phyloP scores from a whole-genome alignment of 192 early-diverging fungal species.

The Mortierella claussenii region DNA sequence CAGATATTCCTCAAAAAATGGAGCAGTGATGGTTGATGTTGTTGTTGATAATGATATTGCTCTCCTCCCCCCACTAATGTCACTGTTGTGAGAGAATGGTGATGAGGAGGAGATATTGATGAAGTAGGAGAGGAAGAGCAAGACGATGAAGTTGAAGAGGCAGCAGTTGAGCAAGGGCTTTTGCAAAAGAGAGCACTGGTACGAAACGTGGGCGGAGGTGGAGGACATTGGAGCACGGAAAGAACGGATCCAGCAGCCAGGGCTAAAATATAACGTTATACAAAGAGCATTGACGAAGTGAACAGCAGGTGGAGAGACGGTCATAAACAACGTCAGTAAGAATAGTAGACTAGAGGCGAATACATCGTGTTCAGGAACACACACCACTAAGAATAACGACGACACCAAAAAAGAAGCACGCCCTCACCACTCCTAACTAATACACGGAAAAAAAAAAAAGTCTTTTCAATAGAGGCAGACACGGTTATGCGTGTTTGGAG shows the following conservation, averaged over 20 bases:
- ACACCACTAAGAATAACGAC: too few relatives aligned
- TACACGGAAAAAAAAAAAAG: too few relatives aligned
- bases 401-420: too few relatives aligned
- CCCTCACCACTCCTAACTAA: too few relatives aligned
- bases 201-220: slow-evolving; percentile 18
- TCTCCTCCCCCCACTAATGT: neutral
- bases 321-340: too few relatives aligned
- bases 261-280: slow-evolving; percentile 11
- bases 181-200: slow-evolving; percentile 17
- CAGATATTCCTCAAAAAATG: slow-evolving; percentile 49
- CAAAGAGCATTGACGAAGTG: neutral
- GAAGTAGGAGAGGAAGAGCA: neutral
- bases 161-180: neutral
- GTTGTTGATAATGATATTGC: neutral
- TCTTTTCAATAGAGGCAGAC: too few relatives aligned
- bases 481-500: too few relatives aligned
- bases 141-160: neutral
- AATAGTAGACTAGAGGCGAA: too few relatives aligned
- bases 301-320: too few relatives aligned
- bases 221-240: slow-evolving; percentile 41
- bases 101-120: neutral
- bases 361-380: too few relatives aligned
- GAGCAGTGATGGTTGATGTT: slow-evolving; percentile 14
- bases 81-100: neutral
- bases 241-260: slow-evolving; percentile 38